Conservation (phyloP, 2,329 filamentous ascomycete genomes). For the Penicillium sp. region DNA sequence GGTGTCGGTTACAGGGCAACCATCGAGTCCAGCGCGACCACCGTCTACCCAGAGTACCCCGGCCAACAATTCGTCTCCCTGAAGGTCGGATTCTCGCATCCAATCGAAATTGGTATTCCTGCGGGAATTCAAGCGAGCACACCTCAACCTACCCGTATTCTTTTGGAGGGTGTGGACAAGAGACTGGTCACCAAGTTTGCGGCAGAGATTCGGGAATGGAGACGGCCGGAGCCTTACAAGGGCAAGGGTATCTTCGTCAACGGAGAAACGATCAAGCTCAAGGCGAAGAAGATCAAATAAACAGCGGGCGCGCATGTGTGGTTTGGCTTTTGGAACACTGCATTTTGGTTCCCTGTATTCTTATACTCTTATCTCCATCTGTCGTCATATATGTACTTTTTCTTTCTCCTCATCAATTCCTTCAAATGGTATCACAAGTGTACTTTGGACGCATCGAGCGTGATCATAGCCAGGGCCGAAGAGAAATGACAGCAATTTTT, state of each 20-base stretch:
- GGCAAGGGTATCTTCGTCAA: constrained; percentile 99
- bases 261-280: constrained; percentile 94
- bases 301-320: constrained; percentile 20
- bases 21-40: constrained; percentile 71
- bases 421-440: constrained; percentile 35
- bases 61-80: constrained; percentile 87
- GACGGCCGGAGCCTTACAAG: constrained; percentile 95
- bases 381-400: constrained; percentile 19
- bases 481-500: too few species aligned
- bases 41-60: constrained; percentile 63
- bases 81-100: constrained; percentile 95
- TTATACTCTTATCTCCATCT: constrained; percentile 17
- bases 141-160: constrained; percentile 84
- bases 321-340: constrained; percentile 28
- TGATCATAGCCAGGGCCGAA: constrained; percentile 13
- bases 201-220: constrained; percentile 81
- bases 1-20: constrained; percentile 93
- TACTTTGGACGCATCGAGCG: constrained; percentile 36
- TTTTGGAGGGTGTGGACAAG: constrained; percentile 84
- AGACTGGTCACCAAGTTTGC: constrained; percentile 88
- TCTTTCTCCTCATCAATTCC: constrained; percentile 16
- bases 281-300: constrained; percentile 96
- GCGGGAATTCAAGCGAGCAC: constrained; percentile 78
- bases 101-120: constrained; percentile 84
- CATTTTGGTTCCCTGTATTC: constrained; percentile 26